Base-by-base conservation (phyloP, 2,329 filamentous ascomycete species). In the Pseudogymnoascus pannorum region DNA sequence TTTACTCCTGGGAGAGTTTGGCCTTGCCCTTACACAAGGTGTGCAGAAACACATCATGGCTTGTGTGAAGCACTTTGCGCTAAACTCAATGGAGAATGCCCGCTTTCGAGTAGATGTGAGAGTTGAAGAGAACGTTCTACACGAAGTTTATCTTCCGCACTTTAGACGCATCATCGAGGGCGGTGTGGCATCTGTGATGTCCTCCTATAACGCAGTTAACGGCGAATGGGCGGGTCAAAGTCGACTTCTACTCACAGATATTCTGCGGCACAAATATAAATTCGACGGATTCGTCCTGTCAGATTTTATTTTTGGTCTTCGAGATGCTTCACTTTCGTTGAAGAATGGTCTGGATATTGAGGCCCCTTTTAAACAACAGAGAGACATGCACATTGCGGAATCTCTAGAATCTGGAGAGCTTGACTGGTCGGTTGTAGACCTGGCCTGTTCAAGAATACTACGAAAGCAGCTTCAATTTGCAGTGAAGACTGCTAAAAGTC, bases 41-140 rank as follows among this genome's bases (percentile, higher is more conserved):
- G 67, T 69, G 22, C 65, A 64, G 44, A 54, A 64, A 26, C 64
- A 70, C 61, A 57, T 70, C 8, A 71, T 71, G 69, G 66, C 69
- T 6, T 70, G 68, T 60, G 67, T 71, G 11, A 70, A 70, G 62
- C 70, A 71, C 51, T 71, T 65, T 36, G 70, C 69, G 18, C 59
- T 71, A 26, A 71, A 71, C 61, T 71, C 69, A 7, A 71, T 71
- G 68, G 69, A 71, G 58, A 70, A 68, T 60, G 64, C 68, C 2
- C 63, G 70, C n/a, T 70, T 71, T 60, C 61, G 61, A 2, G 67
- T 71, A 3, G 66, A 70, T 58, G 69, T 72, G 7, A 42, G 62
- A 24, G 60, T 70, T 24, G 68, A 70, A 6, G 68, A 70, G 20
- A 62, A 62, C 8, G 64, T 66, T 3, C 60, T 72, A 42, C 67